A percentile compares a stretch with the other conserved stretches of the same genome.
Conservation (phyloP, 768 basidiomycete genomes). For the Leccinum broughii region DNA sequence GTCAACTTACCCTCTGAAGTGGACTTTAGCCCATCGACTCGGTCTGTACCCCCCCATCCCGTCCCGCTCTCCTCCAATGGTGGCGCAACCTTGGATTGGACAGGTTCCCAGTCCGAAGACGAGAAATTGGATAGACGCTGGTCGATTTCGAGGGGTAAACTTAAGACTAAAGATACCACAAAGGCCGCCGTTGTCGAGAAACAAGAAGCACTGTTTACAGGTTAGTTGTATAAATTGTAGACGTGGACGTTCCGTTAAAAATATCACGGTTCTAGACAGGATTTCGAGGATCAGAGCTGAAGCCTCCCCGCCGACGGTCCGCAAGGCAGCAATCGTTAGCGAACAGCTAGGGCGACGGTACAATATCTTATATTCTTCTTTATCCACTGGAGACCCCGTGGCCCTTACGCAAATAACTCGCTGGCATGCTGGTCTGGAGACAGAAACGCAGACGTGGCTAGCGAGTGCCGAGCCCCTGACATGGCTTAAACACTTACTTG, state of each 20-base stretch:
- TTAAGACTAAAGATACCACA: slow-evolving; percentile 58
- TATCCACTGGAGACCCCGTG: slow-evolving; percentile 35
- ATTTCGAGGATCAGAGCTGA: slow-evolving; percentile 52
- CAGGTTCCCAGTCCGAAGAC: slow-evolving; percentile 53
- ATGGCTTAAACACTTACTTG: slow-evolving; percentile 68
- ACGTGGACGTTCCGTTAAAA: neutral
- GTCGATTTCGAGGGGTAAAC: slow-evolving; percentile 53
- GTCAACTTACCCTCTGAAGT: slow-evolving; percentile 43
- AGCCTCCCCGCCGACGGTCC: slow-evolving; percentile 52
- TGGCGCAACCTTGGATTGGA: slow-evolving; percentile 75
- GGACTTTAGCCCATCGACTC: slow-evolving; percentile 70
- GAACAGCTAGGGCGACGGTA: slow-evolving; percentile 72
- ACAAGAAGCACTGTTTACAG: slow-evolving; percentile 57
- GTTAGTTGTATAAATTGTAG: slow-evolving; percentile 36
- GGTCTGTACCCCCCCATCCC: slow-evolving; percentile 51
- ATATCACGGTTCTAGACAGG: slow-evolving; percentile 45
- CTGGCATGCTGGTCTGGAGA: slow-evolving; percentile 60
- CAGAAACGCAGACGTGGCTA: slow-evolving; percentile 48
- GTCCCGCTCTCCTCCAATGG: slow-evolving; percentile 69
- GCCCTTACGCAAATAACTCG: slow-evolving; percentile 53
- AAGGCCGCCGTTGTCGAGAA: slow-evolving; percentile 49
- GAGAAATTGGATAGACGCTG: slow-evolving; percentile 62
- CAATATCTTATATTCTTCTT: slow-evolving; percentile 45
- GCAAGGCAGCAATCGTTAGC: slow-evolving; percentile 63
- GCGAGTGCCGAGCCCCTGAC: slow-evolving; percentile 69